Percentiles rank a stretch among this genome's conserved stretches.
Conservation (phyloP, 2,329 filamentous ascomycete genomes). For the Arthrobotrys sinensis region DNA sequence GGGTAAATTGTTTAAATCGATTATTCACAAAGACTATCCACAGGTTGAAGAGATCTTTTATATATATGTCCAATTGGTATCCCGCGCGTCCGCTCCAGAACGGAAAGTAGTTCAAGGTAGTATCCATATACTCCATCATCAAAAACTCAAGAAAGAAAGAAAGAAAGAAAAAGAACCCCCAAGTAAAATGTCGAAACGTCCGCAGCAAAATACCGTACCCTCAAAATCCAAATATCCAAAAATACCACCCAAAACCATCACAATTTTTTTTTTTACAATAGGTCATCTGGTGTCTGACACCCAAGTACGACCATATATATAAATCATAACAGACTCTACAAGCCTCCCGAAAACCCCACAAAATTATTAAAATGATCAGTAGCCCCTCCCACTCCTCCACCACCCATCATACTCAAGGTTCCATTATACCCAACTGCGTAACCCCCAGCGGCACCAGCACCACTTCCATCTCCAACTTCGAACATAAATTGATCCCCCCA, state of each 20-base stretch:
- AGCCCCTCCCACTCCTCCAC: conserved; percentile 18
- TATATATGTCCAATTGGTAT: conserved; percentile 37
- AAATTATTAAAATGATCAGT: conserved; percentile 58
- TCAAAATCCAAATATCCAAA: neutral
- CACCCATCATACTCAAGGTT: conserved; percentile 51
- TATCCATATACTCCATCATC: conserved; percentile 45
- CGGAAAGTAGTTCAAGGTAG: conserved; percentile 10
- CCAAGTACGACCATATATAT: neutral
- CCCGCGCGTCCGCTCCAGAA: conserved; percentile 25
- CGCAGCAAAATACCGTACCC: conserved; percentile 8
- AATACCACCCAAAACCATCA: neutral
- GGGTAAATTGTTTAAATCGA: neutral
- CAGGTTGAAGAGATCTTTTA: neutral
- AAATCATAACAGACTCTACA: conserved; percentile 16
- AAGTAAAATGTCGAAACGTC: conserved; percentile 7
- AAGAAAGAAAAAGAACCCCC: conserved; percentile 8
- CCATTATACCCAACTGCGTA: conserved; percentile 40
- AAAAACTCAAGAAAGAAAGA: neutral
- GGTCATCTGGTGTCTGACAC: conserved; percentile 2
- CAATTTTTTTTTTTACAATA: conserved; percentile 11
- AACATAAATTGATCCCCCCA: conserved; percentile 60
- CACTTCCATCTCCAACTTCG: conserved; percentile 24
- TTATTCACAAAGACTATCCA: neutral
- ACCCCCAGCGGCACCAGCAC: conserved; percentile 19
- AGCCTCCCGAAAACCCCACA: conserved; percentile 55